Evolutionary conservation across 176 grass and related monocot genomes (phyloP).

Genomic region (Pharus latifolius): DNA sequence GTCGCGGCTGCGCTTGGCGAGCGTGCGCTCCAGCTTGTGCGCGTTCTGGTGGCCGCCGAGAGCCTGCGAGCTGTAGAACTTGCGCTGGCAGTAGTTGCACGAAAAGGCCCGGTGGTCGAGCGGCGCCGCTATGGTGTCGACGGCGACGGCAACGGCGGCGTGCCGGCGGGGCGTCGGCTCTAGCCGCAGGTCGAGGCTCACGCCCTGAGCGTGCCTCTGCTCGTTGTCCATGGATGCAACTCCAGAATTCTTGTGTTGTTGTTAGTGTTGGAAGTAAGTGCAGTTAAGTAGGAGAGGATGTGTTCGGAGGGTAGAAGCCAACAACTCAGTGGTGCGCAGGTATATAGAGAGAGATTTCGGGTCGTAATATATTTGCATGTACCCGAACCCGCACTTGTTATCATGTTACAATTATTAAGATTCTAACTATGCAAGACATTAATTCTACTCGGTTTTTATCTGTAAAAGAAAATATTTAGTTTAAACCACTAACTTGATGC

Average conservation of each 20-base stretch:
- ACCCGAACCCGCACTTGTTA: too few species aligned
- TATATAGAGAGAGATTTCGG: too few species aligned
- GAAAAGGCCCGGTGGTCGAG: slow-evolving; percentile 32
- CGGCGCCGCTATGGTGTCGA: too few species aligned
- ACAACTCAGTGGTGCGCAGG: too few species aligned
- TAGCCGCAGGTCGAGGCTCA: slow-evolving; percentile 53
- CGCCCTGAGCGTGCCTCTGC: not conserved
- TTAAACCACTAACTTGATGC: too few species aligned
- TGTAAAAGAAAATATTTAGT: too few species aligned
- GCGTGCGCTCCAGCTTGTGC: slow-evolving; percentile 90
- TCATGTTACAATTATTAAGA: too few species aligned
- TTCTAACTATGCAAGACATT: too few species aligned
- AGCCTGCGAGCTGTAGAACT: slow-evolving; percentile 84
- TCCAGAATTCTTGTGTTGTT: not conserved
- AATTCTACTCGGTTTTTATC: too few species aligned
- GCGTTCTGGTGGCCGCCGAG: slow-evolving; percentile 98
- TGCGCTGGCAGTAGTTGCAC: slow-evolving; percentile 89
- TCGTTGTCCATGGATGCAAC: slow-evolving; percentile 19
- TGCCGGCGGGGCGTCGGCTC: not conserved
- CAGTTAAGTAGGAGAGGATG: not conserved
- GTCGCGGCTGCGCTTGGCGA: slow-evolving; percentile 57
- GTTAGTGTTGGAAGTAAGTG: not conserved
- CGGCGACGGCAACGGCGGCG: not conserved
- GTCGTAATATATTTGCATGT: too few species aligned
- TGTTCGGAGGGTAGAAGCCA: not conserved